Evolutionary conservation across 1,284 basidiomycete species (phyloP), one percentile per base, ranked within the genome.

Genomic region (Inonotus obliquus): DNA sequence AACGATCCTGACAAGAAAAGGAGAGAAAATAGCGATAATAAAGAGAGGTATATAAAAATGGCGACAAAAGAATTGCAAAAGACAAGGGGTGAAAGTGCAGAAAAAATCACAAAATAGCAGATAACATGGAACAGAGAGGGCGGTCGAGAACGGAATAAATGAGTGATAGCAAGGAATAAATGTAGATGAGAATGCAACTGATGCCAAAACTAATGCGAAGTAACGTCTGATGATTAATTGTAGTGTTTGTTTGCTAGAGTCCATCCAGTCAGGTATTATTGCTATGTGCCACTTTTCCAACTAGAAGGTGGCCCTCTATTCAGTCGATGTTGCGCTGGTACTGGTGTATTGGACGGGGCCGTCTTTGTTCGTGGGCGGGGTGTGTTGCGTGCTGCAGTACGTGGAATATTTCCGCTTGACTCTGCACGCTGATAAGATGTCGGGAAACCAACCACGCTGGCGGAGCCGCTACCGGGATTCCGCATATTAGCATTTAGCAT

Each of bases 311-410:
- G 76, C 11, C 72, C 69, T 37, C 63, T 32, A 47, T 59, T 61
- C 47, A 68, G 63, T 37, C 58, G 45, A 45, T 61, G 60, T 61
- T 64, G 63, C 6, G 59, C n/a, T 9, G 63, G 60, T 13, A 61
- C 19, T 14, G 54, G 63, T n/a, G 76, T 74, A 56, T 67, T 76
- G 14, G 81, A 79, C 57, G 85, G 84, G 63, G 80, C 80, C 64
- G 85, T 87, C 63, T 77, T 74, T 61, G 85, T 84, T 67, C 85
- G 70, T 55, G 77, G 71, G 64, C 86, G 70, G 32, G 69, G 68
- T 3, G 69, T 70, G 0, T 67, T 29, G 1, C 55, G 59, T 6
- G 45, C 48, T n/a, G 57, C 41, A 25, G 17, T 55, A 37, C 21
- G 49, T n/a, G 49, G 56, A 11, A 57, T 35, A 48, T 57, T 59